These are phyloP conservation scores for Astragalus membranaceus DNA, from an alignment of 306 rosid genomes.

Conservation along the genomic window DNA sequence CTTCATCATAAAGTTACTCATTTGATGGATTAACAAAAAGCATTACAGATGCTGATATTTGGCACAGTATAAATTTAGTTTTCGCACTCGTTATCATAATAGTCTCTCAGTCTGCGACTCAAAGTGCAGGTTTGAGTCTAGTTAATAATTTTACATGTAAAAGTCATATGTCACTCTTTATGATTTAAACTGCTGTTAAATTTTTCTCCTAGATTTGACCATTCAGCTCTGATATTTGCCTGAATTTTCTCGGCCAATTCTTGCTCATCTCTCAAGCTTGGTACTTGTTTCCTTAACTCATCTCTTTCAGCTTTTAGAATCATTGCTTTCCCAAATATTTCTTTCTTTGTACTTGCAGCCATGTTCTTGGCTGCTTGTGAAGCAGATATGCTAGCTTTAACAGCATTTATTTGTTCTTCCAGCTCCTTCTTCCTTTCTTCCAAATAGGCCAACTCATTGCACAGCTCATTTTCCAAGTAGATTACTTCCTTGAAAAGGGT, in stretches of 20 bases:
- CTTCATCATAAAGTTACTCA: no score
- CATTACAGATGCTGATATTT: no score
- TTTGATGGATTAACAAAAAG: no score
- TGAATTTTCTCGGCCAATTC: neutral
- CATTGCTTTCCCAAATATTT: neutral
- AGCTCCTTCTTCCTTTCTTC: neutral
- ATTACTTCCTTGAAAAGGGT: neutral
- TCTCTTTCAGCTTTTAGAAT: conserved; percentile 3
- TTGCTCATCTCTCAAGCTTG: neutral
- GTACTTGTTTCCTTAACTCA: neutral
- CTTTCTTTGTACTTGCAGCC: neutral
- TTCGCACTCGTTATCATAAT: no score
- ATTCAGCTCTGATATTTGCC: neutral
- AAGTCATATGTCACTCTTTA: neutral
- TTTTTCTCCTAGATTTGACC: conserved; percentile 5
- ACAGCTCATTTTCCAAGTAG: neutral
- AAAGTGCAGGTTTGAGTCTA: no score
- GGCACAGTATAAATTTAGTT: no score
- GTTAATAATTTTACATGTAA: no score
- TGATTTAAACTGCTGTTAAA: neutral
- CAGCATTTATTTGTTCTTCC: neutral
- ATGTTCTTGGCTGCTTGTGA: neutral
- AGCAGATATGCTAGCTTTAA: neutral
- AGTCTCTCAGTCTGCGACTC: no score
- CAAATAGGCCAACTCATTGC: neutral